Base-by-base conservation (phyloP, 768 basidiomycete species). In the Serendipita indica region DNA sequence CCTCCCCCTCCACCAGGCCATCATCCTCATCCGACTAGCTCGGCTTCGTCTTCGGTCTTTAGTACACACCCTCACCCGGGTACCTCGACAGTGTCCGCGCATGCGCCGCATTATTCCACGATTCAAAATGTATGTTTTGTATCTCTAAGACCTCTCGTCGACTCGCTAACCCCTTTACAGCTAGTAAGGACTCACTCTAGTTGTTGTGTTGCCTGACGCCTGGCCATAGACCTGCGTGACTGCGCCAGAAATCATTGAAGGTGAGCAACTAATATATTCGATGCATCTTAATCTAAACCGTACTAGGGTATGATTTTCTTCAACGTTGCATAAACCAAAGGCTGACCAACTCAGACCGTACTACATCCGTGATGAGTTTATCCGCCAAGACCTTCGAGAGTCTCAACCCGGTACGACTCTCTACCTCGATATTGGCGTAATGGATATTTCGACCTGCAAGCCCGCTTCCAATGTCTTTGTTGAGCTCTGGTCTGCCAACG, bases 381-480 rank as follows among this genome's bases (percentile, higher is more conserved):
- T 71, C 37, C 62, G 65, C 25, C 60, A 63, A 1, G 64, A 70
- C 58, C 61, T 72, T 33, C 68, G 63, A 2, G 68, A 69, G 33
- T 63, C 65, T 28, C 67, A 70, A 60, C 54, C 12, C 16, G 72
- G 73, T 20, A 60, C 72, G n/a, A 46, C 63, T 12, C 61, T 74
- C 54, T 65, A 65, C 18, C 66, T 74, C 39, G 72, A 74, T 61
- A 62, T 73, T 46, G 71, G 71, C 5, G 64, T 73, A 33, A 66
- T 73, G 28, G 71, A 73, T 58, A 68, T 69, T 45, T 65, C 65
- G 7, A 72, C 69, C 30, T 74, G 73, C 64, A 57, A 70, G 57
- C 72, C 73, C 1, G 60, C 71, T 49, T 45, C 54, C 7, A 67
- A 70, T 60, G 68, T 67, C 20, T 68, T 73, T 58, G 69, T 74